Base-by-base conservation (phyloP, 345 rosid genomes). In the Rhizophora apiculata region DNA sequence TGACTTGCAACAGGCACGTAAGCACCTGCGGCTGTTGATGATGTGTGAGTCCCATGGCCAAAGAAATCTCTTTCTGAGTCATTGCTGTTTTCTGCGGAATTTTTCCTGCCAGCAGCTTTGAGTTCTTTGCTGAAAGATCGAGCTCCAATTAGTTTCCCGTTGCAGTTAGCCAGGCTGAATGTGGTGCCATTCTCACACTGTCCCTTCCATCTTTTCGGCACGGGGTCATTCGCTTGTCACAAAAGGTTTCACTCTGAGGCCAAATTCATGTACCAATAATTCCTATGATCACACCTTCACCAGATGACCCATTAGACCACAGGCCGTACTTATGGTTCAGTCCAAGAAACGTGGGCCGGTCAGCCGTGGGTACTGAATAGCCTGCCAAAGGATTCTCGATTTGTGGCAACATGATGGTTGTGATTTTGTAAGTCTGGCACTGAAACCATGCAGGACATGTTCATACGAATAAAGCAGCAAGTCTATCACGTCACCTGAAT, bases 391-490 rank as follows among this genome's bases (percentile, higher is more conserved):
- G 82, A 72, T 67, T 83, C 82, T 3, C 57, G 74, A 20, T 57
- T 48, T 16, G 82, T 78, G 22, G 74, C 82, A 13, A 71, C 60
- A 66, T 83, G 85, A 61, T 10, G 79, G 43, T 34, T 83, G 86
- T 26, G 80, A 77, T 1, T 46, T 46, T 3, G 89, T 82, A 24
- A 83, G 81, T 70, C 79, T 83, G 9, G 85, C 82, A 32, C 87
- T 85, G 31, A 85, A 85, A 2, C 85, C 89, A 22, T 83, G 78
- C 32, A 80, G 39, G 49, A 66, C 85, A 55, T 83, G 81, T 60
- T 56, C 71, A 57, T 85, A 83, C 0, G 85, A 73, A 46, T 81
- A 83, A 5, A 85, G 56, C 2, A 85, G 30, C 69, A 57, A 31
- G 37, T 72, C 71, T 0, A 70, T 19, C 4, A 36, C 72, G 19